phyloP scores from a whole-genome alignment of 441 rosid genomes.

The Adansonia grandidieri region DNA sequence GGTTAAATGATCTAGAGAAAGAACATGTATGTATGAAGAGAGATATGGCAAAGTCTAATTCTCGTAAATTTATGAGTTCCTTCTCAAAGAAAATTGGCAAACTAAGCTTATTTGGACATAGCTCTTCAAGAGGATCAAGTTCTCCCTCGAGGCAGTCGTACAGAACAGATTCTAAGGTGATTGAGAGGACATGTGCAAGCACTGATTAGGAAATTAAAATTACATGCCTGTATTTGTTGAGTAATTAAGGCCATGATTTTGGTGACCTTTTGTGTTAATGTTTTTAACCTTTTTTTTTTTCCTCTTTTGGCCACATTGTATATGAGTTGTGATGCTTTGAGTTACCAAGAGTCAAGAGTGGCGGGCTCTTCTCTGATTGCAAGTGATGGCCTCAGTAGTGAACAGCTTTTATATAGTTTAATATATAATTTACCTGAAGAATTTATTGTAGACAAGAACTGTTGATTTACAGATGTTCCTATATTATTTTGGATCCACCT shows the following conservation, averaged over 20 bases:
- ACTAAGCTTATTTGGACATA: slow-evolving; percentile 76
- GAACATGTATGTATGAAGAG: slow-evolving; percentile 97
- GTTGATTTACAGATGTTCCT: not conserved
- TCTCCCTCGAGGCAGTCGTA: slow-evolving; percentile 90
- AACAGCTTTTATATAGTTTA: slow-evolving; percentile 28
- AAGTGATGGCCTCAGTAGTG: slow-evolving; percentile 31
- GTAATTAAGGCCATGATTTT: slow-evolving; percentile 32
- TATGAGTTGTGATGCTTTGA: slow-evolving; percentile 52
- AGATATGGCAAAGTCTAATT: slow-evolving; percentile 89
- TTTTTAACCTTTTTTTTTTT: not conserved
- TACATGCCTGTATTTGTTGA: slow-evolving; percentile 27
- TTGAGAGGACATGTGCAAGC: slow-evolving; percentile 89
- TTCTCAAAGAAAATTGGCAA: slow-evolving; percentile 90
- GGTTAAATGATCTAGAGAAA: slow-evolving; percentile 95
- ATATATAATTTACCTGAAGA: slow-evolving; percentile 24
- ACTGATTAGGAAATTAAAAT: slow-evolving; percentile 56
- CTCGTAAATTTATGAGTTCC: slow-evolving; percentile 81
- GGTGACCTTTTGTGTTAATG: slow-evolving; percentile 24
- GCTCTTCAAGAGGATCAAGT: slow-evolving; percentile 90
- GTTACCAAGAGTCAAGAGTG: slow-evolving; percentile 34
- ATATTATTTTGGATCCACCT: not conserved
- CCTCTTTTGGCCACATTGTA: slow-evolving; percentile 42
- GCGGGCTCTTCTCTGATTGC: slow-evolving; percentile 31
- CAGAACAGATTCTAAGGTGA: slow-evolving; percentile 86
- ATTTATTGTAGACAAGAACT: slow-evolving; percentile 24